A percentile compares a stretch with the other conserved stretches of the same genome.
Conservation (phyloP, 1,284 basidiomycete genomes). For the Vanrija humicola region DNA sequence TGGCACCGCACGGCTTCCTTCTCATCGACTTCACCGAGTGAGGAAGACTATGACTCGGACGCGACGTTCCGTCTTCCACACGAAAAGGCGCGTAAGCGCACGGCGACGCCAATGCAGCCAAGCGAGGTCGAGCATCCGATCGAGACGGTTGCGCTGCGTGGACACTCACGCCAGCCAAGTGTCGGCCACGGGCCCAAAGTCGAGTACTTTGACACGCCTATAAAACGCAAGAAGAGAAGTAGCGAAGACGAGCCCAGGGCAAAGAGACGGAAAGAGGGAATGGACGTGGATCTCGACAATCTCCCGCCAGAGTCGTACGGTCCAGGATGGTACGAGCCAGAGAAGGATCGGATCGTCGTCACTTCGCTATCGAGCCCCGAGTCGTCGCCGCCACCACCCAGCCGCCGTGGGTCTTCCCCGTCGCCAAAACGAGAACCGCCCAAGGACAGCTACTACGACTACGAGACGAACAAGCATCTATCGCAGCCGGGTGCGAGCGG, state of each 20-base stretch:
- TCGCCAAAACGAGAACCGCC: background rate
- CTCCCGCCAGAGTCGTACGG: conserved; percentile 5
- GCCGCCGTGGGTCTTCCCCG: background rate
- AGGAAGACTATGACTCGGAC: conserved; percentile 31
- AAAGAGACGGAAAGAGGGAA: conserved; percentile 6
- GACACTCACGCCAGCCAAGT: no score
- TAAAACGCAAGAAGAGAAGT: conserved; percentile 11
- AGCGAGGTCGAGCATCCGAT: conserved; percentile 27
- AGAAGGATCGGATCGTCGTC: conserved; percentile 44
- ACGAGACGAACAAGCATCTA: conserved; percentile 19
- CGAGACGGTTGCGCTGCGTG: background rate
- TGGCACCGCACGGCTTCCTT: conserved; percentile 16
- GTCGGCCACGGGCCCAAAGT: background rate
- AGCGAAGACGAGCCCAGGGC: background rate
- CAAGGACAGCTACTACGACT: conserved; percentile 5
- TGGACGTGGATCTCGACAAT: conserved; percentile 27
- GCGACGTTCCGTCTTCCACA: conserved; percentile 18
- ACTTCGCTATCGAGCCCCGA: conserved; percentile 31
- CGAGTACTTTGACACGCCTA: conserved; percentile 15
- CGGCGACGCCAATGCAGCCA: conserved; percentile 21
- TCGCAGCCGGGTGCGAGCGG: conserved; percentile 40
- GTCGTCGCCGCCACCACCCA: conserved; percentile 15
- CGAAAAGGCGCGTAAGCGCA: conserved; percentile 3
- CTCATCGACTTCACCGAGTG: conserved; percentile 22
- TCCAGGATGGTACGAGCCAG: conserved; percentile 40